Evolutionary conservation across 2,329 filamentous ascomycete species (phyloP), one percentile per base, ranked within the genome.

Genomic region (Metarhizium rileyi): DNA sequence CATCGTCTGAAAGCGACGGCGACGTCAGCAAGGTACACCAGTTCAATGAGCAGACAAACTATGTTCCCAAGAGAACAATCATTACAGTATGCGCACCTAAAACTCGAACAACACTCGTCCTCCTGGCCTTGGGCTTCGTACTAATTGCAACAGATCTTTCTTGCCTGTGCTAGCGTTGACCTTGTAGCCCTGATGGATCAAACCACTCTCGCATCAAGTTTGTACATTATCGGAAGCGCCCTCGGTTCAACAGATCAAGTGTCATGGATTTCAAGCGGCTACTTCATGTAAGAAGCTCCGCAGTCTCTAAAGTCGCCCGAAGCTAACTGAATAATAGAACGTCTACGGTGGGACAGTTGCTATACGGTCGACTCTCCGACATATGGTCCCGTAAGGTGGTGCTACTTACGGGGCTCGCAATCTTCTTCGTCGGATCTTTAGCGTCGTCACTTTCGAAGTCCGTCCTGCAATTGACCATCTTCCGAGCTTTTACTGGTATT

Each of bases 11-110:
- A 5, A 56, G 47, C 10, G 48, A 27, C 5, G 53, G 56, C 1
- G 54, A 61, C 5, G 53, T 52, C 16, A 49, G 46, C 4, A 61
- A 59, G 27, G 33, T 35, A 9, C 61, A 65, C 44, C 60, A 64
- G 22, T 77, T 78, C 61, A 78, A 75, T 40, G 75, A 78, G 54
- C 75, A 78, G 58, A 78, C 75, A 16, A 76, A 77, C 53, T 78
- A 77, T 64, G 74, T 78, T 3, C 72, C 75, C 4, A 68, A 57
- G 46, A 65, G 66, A 23, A 75, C 66, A 1, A 77, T 78, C 45
- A 71, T 78, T 54, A 77, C 69, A n/a, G 75, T 76, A 60, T 8
- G 25, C 33, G 23, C 23, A 4, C 16, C 12, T 14, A 18, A 9
- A 12, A 18, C 8, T 22, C 18, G 3, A 9, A 28, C 45, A 6